These are phyloP conservation scores for Botrytis sinoallii DNA, from an alignment of 2,329 filamentous ascomycete genomes.

Conservation along the genomic window DNA sequence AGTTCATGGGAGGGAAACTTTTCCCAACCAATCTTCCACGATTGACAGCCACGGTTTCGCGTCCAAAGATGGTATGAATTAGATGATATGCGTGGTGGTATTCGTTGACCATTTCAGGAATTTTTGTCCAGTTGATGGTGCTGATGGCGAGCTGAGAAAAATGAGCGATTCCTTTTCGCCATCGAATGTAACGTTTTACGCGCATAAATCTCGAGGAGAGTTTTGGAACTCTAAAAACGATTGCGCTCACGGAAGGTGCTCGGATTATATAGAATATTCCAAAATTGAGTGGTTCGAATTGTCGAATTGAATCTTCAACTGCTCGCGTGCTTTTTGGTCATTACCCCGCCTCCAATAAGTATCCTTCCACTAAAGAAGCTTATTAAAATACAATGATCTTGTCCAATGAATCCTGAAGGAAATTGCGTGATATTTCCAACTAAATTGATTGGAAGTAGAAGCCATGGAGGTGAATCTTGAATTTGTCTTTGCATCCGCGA, in stretches of 20 bases:
- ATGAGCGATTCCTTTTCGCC: background rate
- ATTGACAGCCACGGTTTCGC: background rate
- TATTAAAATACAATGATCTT: background rate
- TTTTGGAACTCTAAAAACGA: background rate
- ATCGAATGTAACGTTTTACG: background rate
- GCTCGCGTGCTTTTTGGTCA: background rate
- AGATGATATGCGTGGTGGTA: background rate
- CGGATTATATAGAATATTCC: constrained; percentile 1
- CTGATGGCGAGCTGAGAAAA: background rate
- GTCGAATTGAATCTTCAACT: background rate
- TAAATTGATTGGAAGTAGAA: background rate
- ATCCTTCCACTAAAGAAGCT: constrained; percentile 2
- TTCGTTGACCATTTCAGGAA: constrained; percentile 5
- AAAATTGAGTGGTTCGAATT: background rate
- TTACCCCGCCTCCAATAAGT: background rate
- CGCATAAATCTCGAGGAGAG: background rate
- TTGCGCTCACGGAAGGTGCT: background rate
- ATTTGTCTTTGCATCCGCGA: constrained; percentile 6
- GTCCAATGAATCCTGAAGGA: background rate
- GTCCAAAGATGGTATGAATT: background rate
- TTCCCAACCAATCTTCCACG: background rate
- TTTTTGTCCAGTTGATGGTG: background rate
- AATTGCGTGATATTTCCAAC: constrained; percentile 1
- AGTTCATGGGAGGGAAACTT: constrained; percentile 1
- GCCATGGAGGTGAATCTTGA: background rate